Evolutionary conservation across 2,329 filamentous ascomycete species (phyloP), one percentile per base, ranked within the genome.

Genomic region (Diaporthe citriasiana): DNA sequence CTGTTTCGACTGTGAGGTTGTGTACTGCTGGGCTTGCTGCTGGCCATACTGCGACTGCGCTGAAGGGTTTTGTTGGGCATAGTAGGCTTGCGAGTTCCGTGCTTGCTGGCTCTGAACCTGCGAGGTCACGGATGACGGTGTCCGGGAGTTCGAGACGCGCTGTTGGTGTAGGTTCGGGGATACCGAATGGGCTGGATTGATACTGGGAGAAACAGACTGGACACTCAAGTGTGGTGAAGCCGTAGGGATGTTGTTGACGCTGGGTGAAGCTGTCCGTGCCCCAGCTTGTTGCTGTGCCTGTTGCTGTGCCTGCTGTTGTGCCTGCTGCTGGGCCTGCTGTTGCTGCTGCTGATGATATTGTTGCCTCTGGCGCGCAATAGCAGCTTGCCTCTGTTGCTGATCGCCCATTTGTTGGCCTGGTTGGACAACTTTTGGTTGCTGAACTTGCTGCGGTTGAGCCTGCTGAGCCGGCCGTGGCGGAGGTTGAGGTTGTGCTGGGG

Each of bases 261-360:
- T 75, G 7, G 75, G 75, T 13, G 75, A 76, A 17, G 73, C 73
- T 10, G 73, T 76, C 27, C 70, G 65, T 53, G 57, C 74, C 30
- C 71, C 42, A 56, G 75, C 33, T 19, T 77, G 74, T 38, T 79
- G 78, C 56, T 68, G 70, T 33, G 70, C 59, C 47, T 78, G 63
- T 15, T 68, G 63, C 47, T 53, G 47, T 19, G 55, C 55, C 33
- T 51, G 47, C n/a, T 51, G 47, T n/a, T 51, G 47, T 25, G 74
- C 35, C 17, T 77, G 73, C 25, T 78, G 77, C 47, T 51, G 59
- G 22, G 68, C 55, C 66, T 78, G 79, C 65, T 79, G 79, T 8
- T 71, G 74, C 22, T 75, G 75, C 30, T 76, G 74, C 56, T 76
- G 76, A 51, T 76, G 73, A 27, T 73, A 75, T 25, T 78, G 76